Evolutionary conservation across 805 yeast species (phyloP).

Genomic region (Candida pseudoglaebosa): DNA sequence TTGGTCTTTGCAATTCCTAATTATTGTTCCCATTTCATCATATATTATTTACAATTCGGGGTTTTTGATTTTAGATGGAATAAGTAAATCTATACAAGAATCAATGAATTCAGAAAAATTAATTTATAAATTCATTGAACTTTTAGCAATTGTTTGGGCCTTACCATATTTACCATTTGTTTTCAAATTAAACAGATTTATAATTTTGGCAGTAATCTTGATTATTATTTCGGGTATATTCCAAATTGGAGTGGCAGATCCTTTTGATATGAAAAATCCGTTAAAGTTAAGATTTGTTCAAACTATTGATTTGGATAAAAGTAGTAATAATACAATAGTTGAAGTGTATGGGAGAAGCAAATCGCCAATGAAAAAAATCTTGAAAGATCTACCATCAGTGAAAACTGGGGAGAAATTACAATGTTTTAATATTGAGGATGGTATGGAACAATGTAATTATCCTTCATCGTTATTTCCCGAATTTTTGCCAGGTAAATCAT

Average conservation of each 20-base stretch:
- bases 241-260: constrained; percentile 37
- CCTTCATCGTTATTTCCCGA: constrained; percentile 46
- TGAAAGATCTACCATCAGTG: constrained; percentile 63
- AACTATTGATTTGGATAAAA: constrained; percentile 43
- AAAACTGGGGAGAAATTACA: constrained; percentile 29
- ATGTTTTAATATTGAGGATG: constrained; percentile 41
- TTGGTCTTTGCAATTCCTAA: constrained; percentile 73
- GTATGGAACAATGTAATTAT: constrained; percentile 52
- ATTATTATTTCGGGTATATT: constrained; percentile 35
- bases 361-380: constrained; percentile 37
- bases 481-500: constrained; percentile 23
- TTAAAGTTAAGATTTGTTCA: constrained; percentile 71
- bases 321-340: constrained; percentile 32
- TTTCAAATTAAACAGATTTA: constrained; percentile 57
- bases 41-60: constrained; percentile 53
- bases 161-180: constrained; percentile 63
- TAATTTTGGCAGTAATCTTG: constrained; percentile 38
- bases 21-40: constrained; percentile 63
- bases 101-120: constrained; percentile 41
- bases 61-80: constrained; percentile 55
- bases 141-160: constrained; percentile 28
- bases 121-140: constrained; percentile 25
- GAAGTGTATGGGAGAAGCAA: constrained; percentile 50
- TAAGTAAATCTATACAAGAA: constrained; percentile 72
- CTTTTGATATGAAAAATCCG: constrained; percentile 64